A percentile compares a stretch with the other conserved stretches of the same genome.
These are phyloP conservation scores for Metarhizium humberi DNA, from an alignment of 2,329 filamentous ascomycete species.

Conservation along the genomic window DNA sequence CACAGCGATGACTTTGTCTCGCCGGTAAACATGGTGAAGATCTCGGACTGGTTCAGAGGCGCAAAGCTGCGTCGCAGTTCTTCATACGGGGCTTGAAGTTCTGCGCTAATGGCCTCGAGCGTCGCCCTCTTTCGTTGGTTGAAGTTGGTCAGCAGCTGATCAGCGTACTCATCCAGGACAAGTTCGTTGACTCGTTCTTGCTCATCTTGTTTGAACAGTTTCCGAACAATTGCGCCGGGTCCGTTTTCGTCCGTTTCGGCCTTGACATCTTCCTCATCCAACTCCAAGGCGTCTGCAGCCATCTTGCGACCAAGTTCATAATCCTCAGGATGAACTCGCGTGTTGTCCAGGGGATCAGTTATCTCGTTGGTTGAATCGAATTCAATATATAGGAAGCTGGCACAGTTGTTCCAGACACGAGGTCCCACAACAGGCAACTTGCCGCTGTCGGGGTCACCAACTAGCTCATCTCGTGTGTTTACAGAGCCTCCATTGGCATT, in stretches of 20 bases:
- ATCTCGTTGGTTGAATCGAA: constrained; percentile 75
- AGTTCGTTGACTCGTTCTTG: constrained; percentile 95
- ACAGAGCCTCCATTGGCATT: constrained; percentile 84
- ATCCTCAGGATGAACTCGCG: constrained; percentile 94
- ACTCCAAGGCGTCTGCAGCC: constrained; percentile 89
- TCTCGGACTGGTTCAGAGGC: constrained; percentile 60
- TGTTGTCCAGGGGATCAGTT: constrained; percentile 91
- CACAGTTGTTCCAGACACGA: constrained; percentile 92
- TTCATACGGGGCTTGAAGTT: constrained; percentile 87
- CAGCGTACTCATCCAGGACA: constrained; percentile 92
- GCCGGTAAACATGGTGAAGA: constrained; percentile 95
- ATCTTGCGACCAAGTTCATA: constrained; percentile 98
- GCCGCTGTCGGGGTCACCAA: constrained; percentile 76
- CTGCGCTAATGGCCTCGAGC: constrained; percentile 88
- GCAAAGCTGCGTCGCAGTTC: constrained; percentile 79
- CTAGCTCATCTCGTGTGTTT: constrained; percentile 73
- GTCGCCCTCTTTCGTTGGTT: constrained; percentile 93
- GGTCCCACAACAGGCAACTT: constrained; percentile 74
- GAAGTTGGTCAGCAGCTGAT: constrained; percentile 87
- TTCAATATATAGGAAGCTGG: constrained; percentile 86
- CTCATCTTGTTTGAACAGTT: constrained; percentile 88
- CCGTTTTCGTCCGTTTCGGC: constrained; percentile 88
- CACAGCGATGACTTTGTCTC: constrained; percentile 77
- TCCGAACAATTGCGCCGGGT: constrained; percentile 80
- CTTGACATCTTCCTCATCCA: constrained; percentile 97